phyloP scores from a whole-genome alignment of 1,284 basidiomycete genomes.

The Boletus sp. region DNA sequence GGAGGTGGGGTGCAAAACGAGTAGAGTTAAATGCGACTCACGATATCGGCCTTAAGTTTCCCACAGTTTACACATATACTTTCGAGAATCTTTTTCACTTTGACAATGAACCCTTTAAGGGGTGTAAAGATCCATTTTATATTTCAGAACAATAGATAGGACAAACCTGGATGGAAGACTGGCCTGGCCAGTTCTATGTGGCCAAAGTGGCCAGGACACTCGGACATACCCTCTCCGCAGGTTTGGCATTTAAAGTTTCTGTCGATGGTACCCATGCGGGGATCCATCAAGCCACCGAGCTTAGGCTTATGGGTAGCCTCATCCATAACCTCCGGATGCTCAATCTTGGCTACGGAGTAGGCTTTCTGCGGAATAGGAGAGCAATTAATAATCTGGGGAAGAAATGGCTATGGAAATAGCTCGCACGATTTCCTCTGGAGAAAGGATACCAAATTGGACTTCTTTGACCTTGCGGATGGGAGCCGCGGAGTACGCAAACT shows the following conservation, averaged over 20 bases:
- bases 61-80: constrained; percentile 98
- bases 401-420: constrained; percentile 11
- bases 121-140: neutral
- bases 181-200: constrained; percentile 97
- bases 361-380: constrained; percentile 70
- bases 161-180: constrained; percentile 92
- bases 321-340: constrained; percentile 98
- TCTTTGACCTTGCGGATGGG: constrained; percentile 93
- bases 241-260: constrained; percentile 99
- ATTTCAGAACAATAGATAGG: neutral
- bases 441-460: constrained; percentile 98
- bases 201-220: constrained; percentile 98
- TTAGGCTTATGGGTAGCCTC: constrained; percentile 87
- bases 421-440: constrained; percentile 98
- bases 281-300: constrained; percentile 94
- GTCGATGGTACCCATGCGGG: constrained; percentile 97
- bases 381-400: constrained; percentile 12
- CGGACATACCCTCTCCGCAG: constrained; percentile 97
- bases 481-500: constrained; percentile 88
- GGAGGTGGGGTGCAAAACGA: constrained; percentile 88
- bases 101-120: constrained; percentile 85
- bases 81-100: constrained; percentile 99
- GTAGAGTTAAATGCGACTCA: constrained; percentile 78
- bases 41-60: constrained; percentile 93
- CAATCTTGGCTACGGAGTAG: constrained; percentile 96